Evolutionary conservation across 768 basidiomycete species (phyloP), one percentile per base, ranked within the genome.

Genomic region (Termitomyces sp.): DNA sequence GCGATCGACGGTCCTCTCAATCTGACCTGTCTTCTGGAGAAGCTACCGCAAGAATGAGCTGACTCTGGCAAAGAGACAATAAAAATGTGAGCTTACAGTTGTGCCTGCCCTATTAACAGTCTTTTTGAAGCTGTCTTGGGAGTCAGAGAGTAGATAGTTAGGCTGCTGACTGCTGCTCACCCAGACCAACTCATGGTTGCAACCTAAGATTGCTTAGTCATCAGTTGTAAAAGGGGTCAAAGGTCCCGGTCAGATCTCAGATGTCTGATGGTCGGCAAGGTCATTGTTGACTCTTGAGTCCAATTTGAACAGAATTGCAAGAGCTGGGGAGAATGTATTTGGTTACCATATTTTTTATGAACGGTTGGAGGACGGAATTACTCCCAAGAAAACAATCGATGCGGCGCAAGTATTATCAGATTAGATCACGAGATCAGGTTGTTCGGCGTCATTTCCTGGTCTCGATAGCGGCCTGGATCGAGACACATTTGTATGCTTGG

Each of bases 21-120:
- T 93, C 73, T 98, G 95, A 53, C 96, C 96, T 1, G 95, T 96
- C 84, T 98, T 98, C 79, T 98, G 95, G 69, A 96, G 81, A 63
- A 98, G 81, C 91, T 94, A 66, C 40, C 29, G 52, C 39, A 60
- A 52, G 36, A 49, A 38, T 59, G 55, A 57, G 55, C 45, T 61
- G 54, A 59, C 53, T 51, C 52, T 53, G 36, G 10, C 52, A 51
- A 40, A 49, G 33, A 41, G 54, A 47, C 51, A 57, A 40, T 18
- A 50, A 45, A 47, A 40, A 50, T 48, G 50, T 56, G 57, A 60
- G 64, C 82, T 64, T 69, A 92, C 86, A 61, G 91, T 94, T 13
- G 95, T 98, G 49, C 93, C 92, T 25, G 91, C 89, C 60, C 95
- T 81, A 72, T 91, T 94, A 48, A 96, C 79, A 4, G 91, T 86